These are phyloP conservation scores for Ophiorrhiza pumila DNA, from an alignment of 257 asterid species.

Conservation along the genomic window DNA sequence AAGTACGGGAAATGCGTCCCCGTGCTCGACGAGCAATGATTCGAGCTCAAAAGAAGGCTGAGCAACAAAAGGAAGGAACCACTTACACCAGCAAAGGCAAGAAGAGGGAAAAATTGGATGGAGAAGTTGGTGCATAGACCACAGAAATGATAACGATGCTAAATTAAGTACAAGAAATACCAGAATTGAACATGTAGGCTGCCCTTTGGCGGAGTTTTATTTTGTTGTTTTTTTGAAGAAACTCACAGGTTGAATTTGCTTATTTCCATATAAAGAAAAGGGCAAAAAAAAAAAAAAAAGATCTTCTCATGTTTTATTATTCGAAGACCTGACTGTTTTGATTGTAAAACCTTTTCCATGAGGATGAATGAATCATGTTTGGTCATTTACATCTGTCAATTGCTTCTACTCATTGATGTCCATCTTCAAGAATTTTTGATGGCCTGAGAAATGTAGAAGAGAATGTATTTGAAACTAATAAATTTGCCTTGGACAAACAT, in stretches of 20 bases:
- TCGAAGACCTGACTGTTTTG: not conserved
- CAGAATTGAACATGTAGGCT: too few species aligned
- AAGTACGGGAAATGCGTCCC: slow-evolving; percentile 92
- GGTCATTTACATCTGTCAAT: not conserved
- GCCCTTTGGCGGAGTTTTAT: not conserved
- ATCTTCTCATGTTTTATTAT: not conserved
- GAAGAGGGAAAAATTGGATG: slow-evolving; percentile 45
- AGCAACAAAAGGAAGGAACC: slow-evolving; percentile 52
- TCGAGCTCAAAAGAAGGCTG: slow-evolving; percentile 92
- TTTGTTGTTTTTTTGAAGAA: not conserved
- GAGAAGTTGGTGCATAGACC: slow-evolving; percentile 35
- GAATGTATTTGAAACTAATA: too few species aligned
- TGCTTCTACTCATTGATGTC: too few species aligned
- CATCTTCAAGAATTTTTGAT: too few species aligned
- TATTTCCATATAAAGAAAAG: not conserved
- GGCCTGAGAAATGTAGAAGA: too few species aligned
- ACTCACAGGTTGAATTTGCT: not conserved
- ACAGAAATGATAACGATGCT: not conserved
- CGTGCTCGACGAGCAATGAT: slow-evolving; percentile 82
- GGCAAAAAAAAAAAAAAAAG: not conserved
- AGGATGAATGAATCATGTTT: too few species aligned
- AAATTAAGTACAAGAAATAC: too few species aligned
- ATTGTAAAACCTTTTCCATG: not conserved
- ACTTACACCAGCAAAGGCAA: slow-evolving; percentile 54
- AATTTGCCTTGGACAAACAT: too few species aligned